Base-by-base conservation (phyloP, 768 basidiomycete genomes). In the Podaxis rugospora region DNA sequence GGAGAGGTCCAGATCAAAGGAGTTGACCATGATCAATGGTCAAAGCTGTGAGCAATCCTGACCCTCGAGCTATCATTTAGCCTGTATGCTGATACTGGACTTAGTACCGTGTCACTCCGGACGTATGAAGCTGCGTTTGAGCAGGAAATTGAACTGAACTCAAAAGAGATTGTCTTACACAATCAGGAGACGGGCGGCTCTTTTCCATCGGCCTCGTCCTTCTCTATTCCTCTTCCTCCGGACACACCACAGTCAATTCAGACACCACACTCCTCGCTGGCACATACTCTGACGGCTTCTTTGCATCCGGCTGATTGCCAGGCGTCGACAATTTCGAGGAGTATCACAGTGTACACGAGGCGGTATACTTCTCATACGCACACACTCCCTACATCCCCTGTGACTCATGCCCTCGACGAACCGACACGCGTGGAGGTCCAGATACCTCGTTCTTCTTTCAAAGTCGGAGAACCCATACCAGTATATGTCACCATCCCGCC, bases 1-100 rank as follows among this genome's bases (percentile, higher is more conserved):
- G 93, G 93, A 51, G 93, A 94, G 69, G 78, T 95, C 16, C 93
- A 94, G 70, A 77, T 94, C 65, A 95, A 94, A 73, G 88, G 84
- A 59, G 79, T 80, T 37, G 80, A 81, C 59, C 74, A 78, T 56
- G 77, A 76, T 56, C 79, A 75, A 64, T 90, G 88, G 85, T 72
- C 75, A 59, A 84, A 84, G 76, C 76, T 92, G 92, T 92, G 73
- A 79, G 92, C 83, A 56, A 14, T 60, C 63, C 63, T 56, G 42
- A 57, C 59, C 53, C 61, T 44, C 47, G 28, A 35, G 40, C 64
- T 36, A 13, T 32, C 32, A 7, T 37, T 25, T 27, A 40, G 25
- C 14, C 5, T 9, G 21, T 13, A 54, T 56, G 51, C 54, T 65
- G 52, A 63, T 23, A 36, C 56, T 64, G 57, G 63, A 46, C 40